These are phyloP conservation scores for Tanozyma kutaoensis DNA, from an alignment of 805 yeast species.

Conservation along the genomic window DNA sequence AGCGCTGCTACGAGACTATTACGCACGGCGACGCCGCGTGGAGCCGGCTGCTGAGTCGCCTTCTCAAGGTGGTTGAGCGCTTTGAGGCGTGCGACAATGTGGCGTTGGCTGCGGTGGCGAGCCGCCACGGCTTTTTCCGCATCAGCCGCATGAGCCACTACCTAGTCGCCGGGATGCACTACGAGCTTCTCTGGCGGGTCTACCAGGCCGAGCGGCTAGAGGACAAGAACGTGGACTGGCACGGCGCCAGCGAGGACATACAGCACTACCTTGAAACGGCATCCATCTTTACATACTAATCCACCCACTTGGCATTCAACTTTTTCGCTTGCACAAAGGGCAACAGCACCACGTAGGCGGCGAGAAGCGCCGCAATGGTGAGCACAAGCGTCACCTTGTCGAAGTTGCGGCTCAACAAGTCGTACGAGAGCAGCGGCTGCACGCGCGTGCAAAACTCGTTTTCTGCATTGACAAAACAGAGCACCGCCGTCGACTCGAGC, in stretches of 20 bases:
- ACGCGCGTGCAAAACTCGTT: conserved; percentile 69
- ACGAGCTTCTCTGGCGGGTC: conserved; percentile 27
- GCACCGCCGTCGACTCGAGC: conserved; percentile 70
- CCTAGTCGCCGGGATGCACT: conserved; percentile 20
- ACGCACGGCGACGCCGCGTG: conserved; percentile 3
- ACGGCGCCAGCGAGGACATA: conserved; percentile 5
- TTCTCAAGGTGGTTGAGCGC: conserved; percentile 5
- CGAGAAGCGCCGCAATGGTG: conserved; percentile 42
- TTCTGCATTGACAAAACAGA: conserved; percentile 43
- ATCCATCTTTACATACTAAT: conserved; percentile 1
- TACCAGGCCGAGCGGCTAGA: conserved; percentile 10
- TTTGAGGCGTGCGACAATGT: conserved; percentile 4
- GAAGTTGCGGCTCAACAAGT: conserved; percentile 53
- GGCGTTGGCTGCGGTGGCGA: conserved; percentile 2
- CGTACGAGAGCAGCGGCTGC: conserved; percentile 78
- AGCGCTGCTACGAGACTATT: conserved; percentile 4
- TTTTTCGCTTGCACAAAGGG: conserved; percentile 46
- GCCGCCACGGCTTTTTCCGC: conserved; percentile 10
- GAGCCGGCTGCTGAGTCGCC: conserved; percentile 3
- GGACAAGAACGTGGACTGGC: too few relatives aligned
- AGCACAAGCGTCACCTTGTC: conserved; percentile 48
- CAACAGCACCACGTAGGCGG: conserved; percentile 32
- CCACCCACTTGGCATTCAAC: conserved; percentile 41
- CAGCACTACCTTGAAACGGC: too few relatives aligned
- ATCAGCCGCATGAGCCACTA: conserved; percentile 20